A percentile compares a stretch with the other conserved stretches of the same genome.
phyloP scores from a whole-genome alignment of 768 basidiomycete species.

The Leucosporidium yakuticum region DNA sequence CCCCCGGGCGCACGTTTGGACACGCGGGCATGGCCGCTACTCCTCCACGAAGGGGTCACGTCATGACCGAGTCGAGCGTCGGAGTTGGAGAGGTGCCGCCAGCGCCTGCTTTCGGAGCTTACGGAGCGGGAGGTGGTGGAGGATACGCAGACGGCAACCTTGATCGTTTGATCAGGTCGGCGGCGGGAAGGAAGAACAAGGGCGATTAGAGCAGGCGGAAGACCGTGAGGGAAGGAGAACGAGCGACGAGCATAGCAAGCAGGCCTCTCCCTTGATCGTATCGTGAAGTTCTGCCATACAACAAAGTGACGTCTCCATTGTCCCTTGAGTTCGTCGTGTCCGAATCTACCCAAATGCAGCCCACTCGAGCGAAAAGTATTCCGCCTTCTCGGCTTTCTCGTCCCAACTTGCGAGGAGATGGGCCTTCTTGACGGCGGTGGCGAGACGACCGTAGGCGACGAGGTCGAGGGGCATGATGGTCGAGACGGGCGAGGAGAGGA shows the following conservation, averaged over 20 bases:
- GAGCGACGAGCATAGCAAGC: too few species aligned
- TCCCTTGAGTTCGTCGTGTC: background rate
- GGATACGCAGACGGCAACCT: conserved; percentile 12
- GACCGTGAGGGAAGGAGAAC: background rate
- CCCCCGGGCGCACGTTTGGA: conserved; percentile 5
- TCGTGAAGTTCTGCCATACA: background rate
- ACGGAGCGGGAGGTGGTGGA: conserved; percentile 9
- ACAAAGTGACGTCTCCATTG: background rate
- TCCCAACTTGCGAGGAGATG: conserved; percentile 88
- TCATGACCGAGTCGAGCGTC: conserved; percentile 3
- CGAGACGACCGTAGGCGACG: conserved; percentile 88
- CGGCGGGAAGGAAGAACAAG: conserved; percentile 28
- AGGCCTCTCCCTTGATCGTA: too few species aligned
- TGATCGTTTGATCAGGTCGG: conserved; percentile 15
- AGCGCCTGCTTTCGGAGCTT: background rate
- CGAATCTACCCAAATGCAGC: conserved; percentile 63
- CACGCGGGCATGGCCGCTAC: conserved; percentile 10
- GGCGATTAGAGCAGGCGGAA: conserved; percentile 19
- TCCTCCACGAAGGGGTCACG: conserved; percentile 24
- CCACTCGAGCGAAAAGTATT: conserved; percentile 82
- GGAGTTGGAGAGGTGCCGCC: background rate
- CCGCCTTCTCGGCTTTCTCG: conserved; percentile 53
- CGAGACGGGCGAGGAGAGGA: conserved; percentile 59
- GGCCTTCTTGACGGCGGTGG: conserved; percentile 94
- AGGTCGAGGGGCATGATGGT: conserved; percentile 81